Percentiles rank a stretch among this genome's conserved stretches.
Conservation (phyloP, 2,329 filamentous ascomycete genomes). For the Alternaria brassicae region DNA sequence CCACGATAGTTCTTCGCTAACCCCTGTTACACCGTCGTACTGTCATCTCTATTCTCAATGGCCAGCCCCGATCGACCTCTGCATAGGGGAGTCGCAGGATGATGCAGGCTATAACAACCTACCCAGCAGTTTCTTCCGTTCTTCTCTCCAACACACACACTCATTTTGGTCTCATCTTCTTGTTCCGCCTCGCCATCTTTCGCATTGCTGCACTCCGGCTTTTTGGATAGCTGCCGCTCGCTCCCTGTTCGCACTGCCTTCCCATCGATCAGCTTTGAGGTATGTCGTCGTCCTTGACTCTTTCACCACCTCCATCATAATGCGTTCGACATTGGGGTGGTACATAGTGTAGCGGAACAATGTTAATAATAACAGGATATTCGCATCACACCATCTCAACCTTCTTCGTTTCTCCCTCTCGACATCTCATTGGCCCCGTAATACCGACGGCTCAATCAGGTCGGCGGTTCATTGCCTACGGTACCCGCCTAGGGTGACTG, state of each 20-base stretch:
- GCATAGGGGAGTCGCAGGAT: constrained; percentile 31
- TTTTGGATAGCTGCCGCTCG: constrained; percentile 50
- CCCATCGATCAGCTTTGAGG: constrained; percentile 43
- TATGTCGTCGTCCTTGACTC: constrained; percentile 20
- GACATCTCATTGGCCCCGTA: constrained; percentile 16
- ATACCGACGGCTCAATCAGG: constrained; percentile 10
- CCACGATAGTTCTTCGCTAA: constrained; percentile 14
- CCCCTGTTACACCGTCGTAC: constrained; percentile 14
- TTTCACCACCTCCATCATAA: neutral
- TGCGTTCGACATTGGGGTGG: neutral
- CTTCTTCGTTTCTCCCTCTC: constrained; percentile 25
- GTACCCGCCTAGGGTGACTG: constrained; percentile 13
- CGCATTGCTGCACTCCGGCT: constrained; percentile 47
- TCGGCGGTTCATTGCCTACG: constrained; percentile 15
- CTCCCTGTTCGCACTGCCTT: constrained; percentile 39
- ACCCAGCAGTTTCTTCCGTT: constrained; percentile 10
- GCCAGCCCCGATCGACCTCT: neutral
- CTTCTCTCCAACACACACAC: constrained; percentile 39
- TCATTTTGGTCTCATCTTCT: constrained; percentile 51
- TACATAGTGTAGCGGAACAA: neutral
- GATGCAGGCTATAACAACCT: constrained; percentile 35
- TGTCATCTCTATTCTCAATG: constrained; percentile 22
- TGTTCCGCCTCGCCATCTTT: constrained; percentile 45
- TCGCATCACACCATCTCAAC: constrained; percentile 50
- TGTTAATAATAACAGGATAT: constrained; percentile 37